Base-by-base conservation (phyloP, 192 early-diverging fungal species). In the Podila epicladia region DNA sequence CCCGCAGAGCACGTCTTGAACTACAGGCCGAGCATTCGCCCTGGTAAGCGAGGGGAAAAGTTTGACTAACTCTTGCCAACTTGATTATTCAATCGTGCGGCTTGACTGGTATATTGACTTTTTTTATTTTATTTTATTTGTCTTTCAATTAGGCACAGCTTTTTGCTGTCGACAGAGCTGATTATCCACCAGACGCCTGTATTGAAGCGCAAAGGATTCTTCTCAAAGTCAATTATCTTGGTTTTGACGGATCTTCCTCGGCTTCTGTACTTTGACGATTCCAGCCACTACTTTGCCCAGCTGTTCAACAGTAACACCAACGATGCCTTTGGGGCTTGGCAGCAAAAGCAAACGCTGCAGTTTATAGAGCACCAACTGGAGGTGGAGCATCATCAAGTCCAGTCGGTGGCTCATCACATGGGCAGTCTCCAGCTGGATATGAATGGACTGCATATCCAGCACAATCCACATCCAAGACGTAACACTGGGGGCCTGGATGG, bases 221-320 rank as follows among this genome's bases (percentile, higher is more conserved):
- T 88, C 51, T 79, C 86, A 13, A 93, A 89, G 58, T 89, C 88
- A 48, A 59, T 88, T 19, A 85, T 88, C 37, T 59, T 94, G 38
- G 83, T 93, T n/a, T 73, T 94, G 61, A 93, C 92, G 2, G 91
- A 93, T 66, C 74, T 82, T 37, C 92, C 92, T 35, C 86, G 93
- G 6, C 75, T 94, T 57, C 64, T 88, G 4, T 91, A 92, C 64
- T 86, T 89, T 63, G 92, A 93, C 51, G 84, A 90, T 67, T 76
- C 74, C 41, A 76, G 69, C 48, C 74, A 76, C 55, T 76, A 76
- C 45, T 76, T 70, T 65, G 63, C 74, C 0, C 74, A 76, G 49
- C 32, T 76, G 12, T 76, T 76, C 48, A 70, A 70, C 58, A 76
- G 74, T 67, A 76, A 76, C 5, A 76, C 67, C 12, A 76, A 70